Evolutionary conservation across 768 basidiomycete species (phyloP).

Genomic region (Cystobasidium ongulense): DNA sequence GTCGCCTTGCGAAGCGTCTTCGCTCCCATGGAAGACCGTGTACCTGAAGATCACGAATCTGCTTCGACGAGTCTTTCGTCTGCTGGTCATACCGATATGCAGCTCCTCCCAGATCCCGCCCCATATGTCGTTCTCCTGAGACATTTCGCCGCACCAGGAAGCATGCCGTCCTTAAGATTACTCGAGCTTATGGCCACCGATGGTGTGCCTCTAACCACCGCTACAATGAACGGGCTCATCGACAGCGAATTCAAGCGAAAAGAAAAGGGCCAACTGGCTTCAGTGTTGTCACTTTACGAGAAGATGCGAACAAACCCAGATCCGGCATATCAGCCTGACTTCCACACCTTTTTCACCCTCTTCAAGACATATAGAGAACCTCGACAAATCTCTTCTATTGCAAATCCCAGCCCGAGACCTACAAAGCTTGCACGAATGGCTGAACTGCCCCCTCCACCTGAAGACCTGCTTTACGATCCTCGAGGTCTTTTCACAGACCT

Average conservation of each 20-base stretch:
- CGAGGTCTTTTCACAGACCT: not conserved
- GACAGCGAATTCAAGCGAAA: not conserved
- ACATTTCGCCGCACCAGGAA: not conserved
- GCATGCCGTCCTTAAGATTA: not conserved
- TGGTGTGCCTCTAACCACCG: not conserved
- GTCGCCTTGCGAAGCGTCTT: not conserved
- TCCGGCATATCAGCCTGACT: not conserved
- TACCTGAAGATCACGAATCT: not conserved
- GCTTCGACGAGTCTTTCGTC: not conserved
- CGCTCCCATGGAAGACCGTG: not conserved
- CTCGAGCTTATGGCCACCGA: constrained; percentile 13
- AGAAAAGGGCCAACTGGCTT: not conserved
- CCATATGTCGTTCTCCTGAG: constrained; percentile 7
- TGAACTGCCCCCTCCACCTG: not conserved
- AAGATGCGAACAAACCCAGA: not conserved
- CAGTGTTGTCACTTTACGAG: not conserved
- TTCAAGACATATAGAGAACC: constrained; percentile 13
- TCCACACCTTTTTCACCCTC: not conserved
- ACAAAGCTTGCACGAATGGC: not conserved
- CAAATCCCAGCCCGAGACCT: not conserved
- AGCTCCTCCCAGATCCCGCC: not conserved
- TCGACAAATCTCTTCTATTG: too few relatives aligned
- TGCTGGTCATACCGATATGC: not conserved
- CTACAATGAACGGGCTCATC: constrained; percentile 4
- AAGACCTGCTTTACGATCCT: not conserved